phyloP scores from a whole-genome alignment of 768 basidiomycete genomes.

The Boletus rex-veris region DNA sequence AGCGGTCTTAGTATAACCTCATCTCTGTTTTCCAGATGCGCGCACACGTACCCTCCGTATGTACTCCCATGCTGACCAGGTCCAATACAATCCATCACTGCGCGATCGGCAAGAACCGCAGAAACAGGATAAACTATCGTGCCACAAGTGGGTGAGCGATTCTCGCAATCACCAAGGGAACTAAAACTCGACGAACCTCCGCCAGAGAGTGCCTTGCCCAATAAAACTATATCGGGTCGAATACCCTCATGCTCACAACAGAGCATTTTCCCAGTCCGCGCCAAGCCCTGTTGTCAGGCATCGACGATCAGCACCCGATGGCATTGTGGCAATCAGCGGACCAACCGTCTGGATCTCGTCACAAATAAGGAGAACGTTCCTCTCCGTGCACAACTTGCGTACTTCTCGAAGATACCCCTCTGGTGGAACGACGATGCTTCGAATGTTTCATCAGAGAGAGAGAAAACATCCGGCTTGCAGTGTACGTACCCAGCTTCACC shows the following conservation, averaged over 20 bases:
- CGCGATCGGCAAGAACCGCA: slow-evolving; percentile 84
- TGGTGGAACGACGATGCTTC: slow-evolving; percentile 88
- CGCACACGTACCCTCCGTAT: slow-evolving; percentile 72
- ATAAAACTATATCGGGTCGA: slow-evolving; percentile 86
- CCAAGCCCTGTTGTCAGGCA: slow-evolving; percentile 59
- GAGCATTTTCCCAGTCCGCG: slow-evolving; percentile 92
- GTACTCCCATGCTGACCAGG: slow-evolving; percentile 97
- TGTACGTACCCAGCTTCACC: slow-evolving; percentile 90
- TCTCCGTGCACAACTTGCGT: slow-evolving; percentile 81
- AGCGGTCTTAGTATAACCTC: background rate
- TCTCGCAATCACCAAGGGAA: slow-evolving; percentile 1
- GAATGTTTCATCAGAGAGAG: background rate
- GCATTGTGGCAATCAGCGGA: background rate
- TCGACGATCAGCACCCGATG: background rate
- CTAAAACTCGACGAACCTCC: slow-evolving; percentile 56
- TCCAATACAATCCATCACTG: slow-evolving; percentile 91
- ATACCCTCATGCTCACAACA: slow-evolving; percentile 84
- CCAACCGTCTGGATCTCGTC: slow-evolving; percentile 96
- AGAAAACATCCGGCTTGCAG: background rate
- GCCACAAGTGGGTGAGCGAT: slow-evolving; percentile 5
- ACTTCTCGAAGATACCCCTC: slow-evolving; percentile 79
- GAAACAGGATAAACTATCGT: slow-evolving; percentile 89
- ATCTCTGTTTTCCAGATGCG: background rate
- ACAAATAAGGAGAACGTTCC: slow-evolving; percentile 94
- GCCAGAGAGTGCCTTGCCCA: slow-evolving; percentile 96